phyloP scores from a whole-genome alignment of 495 filamentous ascomycete genomes.

The Neohortaea acidophila region DNA sequence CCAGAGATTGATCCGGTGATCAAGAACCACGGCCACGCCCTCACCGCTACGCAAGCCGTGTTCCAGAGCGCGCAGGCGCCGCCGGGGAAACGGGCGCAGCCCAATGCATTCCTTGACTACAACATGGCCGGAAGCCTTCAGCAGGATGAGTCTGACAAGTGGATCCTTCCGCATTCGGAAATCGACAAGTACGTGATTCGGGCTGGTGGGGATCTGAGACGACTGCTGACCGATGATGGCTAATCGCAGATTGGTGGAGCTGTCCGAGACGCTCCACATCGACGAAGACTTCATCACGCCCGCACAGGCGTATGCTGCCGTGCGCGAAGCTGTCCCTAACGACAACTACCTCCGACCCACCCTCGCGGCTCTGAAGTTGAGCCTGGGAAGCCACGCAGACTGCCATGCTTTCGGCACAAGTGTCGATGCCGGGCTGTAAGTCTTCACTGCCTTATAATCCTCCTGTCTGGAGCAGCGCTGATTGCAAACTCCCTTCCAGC shows the following conservation, averaged over 20 bases:
- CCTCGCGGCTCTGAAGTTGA: conserved; percentile 7
- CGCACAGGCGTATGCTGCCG: conserved; percentile 6
- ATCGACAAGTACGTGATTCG: conserved; percentile 11
- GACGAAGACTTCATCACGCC: conserved; percentile 10
- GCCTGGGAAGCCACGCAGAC: not conserved
- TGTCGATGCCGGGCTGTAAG: conserved; percentile 1
- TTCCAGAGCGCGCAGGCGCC: conserved; percentile 4
- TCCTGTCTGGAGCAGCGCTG: not conserved
- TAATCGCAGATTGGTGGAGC: conserved; percentile 6
- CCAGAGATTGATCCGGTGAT: conserved; percentile 2
- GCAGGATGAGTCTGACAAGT: not conserved
- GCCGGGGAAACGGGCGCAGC: not conserved
- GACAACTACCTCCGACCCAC: conserved; percentile 5
- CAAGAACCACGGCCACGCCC: conserved; percentile 7
- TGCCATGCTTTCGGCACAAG: conserved; percentile 10
- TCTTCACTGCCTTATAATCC: not conserved
- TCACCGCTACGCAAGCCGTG: conserved; percentile 6
- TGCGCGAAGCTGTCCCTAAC: conserved; percentile 1
- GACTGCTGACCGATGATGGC: not conserved
- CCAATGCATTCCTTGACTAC: no score
- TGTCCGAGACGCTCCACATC: conserved; percentile 6
- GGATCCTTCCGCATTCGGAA: conserved; percentile 13
- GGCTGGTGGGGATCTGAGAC: not conserved
- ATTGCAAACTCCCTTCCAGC: not conserved
- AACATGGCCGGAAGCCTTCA: conserved; percentile 1